A percentile compares a stretch with the other conserved stretches of the same genome.
These are phyloP conservation scores for Pseudogymnoascus verrucosus DNA, from an alignment of 2,329 filamentous ascomycete genomes.

Conservation along the genomic window DNA sequence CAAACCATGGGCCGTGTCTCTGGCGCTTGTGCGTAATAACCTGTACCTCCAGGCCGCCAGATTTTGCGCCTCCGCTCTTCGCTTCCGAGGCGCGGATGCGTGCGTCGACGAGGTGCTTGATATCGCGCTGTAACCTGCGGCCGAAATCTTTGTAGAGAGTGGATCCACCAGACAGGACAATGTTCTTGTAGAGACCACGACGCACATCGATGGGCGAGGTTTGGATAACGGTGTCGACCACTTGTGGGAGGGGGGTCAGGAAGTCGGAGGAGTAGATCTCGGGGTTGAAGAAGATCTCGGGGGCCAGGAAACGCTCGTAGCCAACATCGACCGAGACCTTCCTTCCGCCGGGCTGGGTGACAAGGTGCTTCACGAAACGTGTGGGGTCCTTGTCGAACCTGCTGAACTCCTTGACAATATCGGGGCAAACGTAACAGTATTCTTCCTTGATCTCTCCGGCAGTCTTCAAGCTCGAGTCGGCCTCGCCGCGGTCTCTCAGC, in stretches of 20 bases:
- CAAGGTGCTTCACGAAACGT: conserved; percentile 83
- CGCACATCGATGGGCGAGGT: conserved; percentile 96
- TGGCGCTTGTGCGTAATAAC: conserved; percentile 97
- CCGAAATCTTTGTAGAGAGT: conserved; percentile 99
- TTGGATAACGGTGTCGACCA: conserved; percentile 95
- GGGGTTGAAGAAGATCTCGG: conserved; percentile 99
- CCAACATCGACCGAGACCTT: conserved; percentile 84
- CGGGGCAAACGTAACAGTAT: conserved; percentile 95
- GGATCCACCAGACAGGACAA: conserved; percentile 92
- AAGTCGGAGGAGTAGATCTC: conserved; percentile 99
- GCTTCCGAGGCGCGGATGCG: conserved; percentile 88
- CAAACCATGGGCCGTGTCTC: conserved; percentile 96
- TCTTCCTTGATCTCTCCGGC: conserved; percentile 98
- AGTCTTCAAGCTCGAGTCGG: conserved; percentile 93
- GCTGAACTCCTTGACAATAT: conserved; percentile 97
- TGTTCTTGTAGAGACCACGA: conserved; percentile 98
- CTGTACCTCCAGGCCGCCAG: conserved; percentile 89
- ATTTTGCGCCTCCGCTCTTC: conserved; percentile 83
- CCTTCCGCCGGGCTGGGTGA: conserved; percentile 77
- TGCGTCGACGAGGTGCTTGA: conserved; percentile 89
- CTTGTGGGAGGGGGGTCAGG: conserved; percentile 84
- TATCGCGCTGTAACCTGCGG: conserved; percentile 89
- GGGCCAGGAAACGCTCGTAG: conserved; percentile 95
- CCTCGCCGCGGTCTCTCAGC: conserved; percentile 89
- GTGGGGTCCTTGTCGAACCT: conserved; percentile 90